A percentile compares a stretch with the other conserved stretches of the same genome.
phyloP scores from a whole-genome alignment of 1,284 basidiomycete genomes.

The Cystobasidium slooffiae region DNA sequence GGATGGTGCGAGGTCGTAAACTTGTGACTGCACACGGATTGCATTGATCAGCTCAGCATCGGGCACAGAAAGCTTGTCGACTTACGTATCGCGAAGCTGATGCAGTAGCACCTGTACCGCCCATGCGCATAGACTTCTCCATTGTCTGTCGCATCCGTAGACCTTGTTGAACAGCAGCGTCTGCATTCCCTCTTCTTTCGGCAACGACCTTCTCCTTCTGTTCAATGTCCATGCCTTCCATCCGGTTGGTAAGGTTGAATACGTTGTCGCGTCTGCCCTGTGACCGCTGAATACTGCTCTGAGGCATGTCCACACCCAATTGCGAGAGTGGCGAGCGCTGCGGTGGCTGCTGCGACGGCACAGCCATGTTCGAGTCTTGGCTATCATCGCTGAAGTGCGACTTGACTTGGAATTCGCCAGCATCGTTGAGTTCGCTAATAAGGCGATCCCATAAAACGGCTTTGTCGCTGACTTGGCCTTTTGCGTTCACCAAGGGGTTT shows the following conservation, averaged over 20 bases:
- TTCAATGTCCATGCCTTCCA: slow-evolving; percentile 17
- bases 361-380: slow-evolving; percentile 9
- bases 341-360: slow-evolving; percentile 11
- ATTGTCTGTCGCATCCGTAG: slow-evolving; percentile 43
- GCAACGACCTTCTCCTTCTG: slow-evolving; percentile 24
- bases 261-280: slow-evolving; percentile 14
- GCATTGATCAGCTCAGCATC: background rate
- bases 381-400: slow-evolving; percentile 29
- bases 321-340: slow-evolving; percentile 8
- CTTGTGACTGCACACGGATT: slow-evolving; percentile 46
- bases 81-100: slow-evolving; percentile 7
- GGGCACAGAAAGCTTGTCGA: background rate
- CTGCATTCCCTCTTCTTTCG: slow-evolving; percentile 26
- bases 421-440: slow-evolving; percentile 35
- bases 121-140: slow-evolving; percentile 46
- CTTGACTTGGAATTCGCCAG: slow-evolving; percentile 45
- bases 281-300: slow-evolving; percentile 22
- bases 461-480: slow-evolving; percentile 45
- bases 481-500: slow-evolving; percentile 44
- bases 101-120: slow-evolving; percentile 44
- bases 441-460: slow-evolving; percentile 36
- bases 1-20: slow-evolving; percentile 51
- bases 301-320: slow-evolving; percentile 14
- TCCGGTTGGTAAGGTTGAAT: slow-evolving; percentile 21
- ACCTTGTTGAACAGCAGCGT: slow-evolving; percentile 26